phyloP scores from a whole-genome alignment of 495 filamentous ascomycete genomes.

The Elasticomyces elasticus region DNA sequence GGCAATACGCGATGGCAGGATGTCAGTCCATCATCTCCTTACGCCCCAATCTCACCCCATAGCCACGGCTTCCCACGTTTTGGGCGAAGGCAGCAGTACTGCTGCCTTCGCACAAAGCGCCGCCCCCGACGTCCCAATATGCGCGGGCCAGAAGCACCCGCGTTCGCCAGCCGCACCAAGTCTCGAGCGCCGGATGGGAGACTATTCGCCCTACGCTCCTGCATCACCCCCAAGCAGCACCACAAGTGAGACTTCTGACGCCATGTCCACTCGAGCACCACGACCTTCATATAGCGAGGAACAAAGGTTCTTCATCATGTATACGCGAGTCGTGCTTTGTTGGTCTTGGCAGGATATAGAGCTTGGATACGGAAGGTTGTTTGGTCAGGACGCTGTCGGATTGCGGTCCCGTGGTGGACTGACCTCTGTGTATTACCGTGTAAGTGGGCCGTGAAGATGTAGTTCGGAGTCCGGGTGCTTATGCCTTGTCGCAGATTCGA shows the following conservation, averaged over 20 bases:
- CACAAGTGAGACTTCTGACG: neutral
- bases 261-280: conserved; percentile 4
- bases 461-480: too few relatives aligned
- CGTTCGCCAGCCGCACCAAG: neutral
- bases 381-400: neutral
- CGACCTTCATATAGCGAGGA: conserved; percentile 19
- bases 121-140: too few relatives aligned
- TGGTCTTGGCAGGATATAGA: conserved; percentile 17
- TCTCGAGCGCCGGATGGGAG: neutral
- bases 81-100: neutral
- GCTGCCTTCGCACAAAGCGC: too few relatives aligned
- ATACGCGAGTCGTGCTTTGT: conserved; percentile 10
- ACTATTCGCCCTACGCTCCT: neutral
- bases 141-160: too few relatives aligned
- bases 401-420: conserved; percentile 15
- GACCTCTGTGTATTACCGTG: conserved; percentile 19
- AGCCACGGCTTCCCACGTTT: neutral
- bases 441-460: too few relatives aligned
- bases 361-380: conserved; percentile 4
- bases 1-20: neutral
- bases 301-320: conserved; percentile 22
- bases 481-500: too few relatives aligned
- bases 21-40: neutral
- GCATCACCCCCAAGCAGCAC: neutral
- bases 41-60: neutral